These are phyloP conservation scores for Eimeria brunetti DNA, from an alignment of 169 alveolate species.

Conservation along the genomic window DNA sequence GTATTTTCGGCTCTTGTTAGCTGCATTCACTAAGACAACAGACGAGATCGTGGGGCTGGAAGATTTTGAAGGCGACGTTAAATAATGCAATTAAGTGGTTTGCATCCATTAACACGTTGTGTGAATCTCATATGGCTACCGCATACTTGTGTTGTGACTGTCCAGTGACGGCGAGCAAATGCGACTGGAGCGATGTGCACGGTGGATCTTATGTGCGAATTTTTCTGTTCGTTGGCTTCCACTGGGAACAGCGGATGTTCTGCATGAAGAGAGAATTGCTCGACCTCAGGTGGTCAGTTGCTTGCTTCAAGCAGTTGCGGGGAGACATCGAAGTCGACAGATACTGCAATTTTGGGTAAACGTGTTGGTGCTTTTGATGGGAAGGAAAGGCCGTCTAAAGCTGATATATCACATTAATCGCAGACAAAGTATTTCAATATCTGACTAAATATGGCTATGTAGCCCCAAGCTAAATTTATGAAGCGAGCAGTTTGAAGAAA, in stretches of 20 bases:
- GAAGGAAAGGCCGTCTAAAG: not conserved
- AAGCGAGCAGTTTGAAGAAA: not conserved
- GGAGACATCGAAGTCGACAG: not conserved
- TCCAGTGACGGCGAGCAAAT: not conserved
- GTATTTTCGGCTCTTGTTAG: no score
- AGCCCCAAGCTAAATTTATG: not conserved
- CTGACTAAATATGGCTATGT: not conserved
- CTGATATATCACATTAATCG: not conserved
- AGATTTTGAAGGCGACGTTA: no score
- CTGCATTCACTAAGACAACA: no score
- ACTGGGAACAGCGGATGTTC: not conserved
- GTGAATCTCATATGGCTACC: no score
- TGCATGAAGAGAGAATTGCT: not conserved
- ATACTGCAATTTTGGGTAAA: not conserved
- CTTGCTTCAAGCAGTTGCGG: not conserved
- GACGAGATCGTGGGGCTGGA: no score
- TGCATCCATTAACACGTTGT: not conserved
- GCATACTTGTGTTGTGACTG: no score
- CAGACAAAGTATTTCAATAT: not conserved
- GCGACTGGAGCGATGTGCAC: not conserved
- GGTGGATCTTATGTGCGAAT: not conserved
- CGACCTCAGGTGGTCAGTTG: not conserved
- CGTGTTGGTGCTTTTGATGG: not conserved
- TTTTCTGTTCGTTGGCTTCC: not conserved
- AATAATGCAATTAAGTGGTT: not conserved